phyloP scores from a whole-genome alignment of 176 grass and related monocot species.

The Saccharum spontaneum region DNA sequence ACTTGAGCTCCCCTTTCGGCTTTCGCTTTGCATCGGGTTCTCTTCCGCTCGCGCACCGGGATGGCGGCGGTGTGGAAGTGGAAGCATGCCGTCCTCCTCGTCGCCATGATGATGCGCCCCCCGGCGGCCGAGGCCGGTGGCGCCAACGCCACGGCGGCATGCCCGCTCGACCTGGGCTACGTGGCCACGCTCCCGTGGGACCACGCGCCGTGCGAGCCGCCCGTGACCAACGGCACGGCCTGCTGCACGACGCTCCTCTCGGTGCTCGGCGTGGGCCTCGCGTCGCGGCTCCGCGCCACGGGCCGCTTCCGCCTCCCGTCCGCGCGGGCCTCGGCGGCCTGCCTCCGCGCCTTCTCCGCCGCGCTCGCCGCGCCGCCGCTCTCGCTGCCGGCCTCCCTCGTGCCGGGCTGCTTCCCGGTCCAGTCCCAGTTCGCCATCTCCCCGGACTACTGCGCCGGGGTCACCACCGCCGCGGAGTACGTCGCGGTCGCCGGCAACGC shows the following conservation, averaged over 20 bases:
- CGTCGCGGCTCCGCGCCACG: slow-evolving; percentile 55
- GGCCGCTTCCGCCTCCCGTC: slow-evolving; percentile 71
- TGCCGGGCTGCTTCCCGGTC: slow-evolving; percentile 55
- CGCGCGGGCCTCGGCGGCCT: slow-evolving; percentile 46
- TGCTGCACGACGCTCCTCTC: slow-evolving; percentile 70
- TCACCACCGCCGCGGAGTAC: slow-evolving; percentile 40
- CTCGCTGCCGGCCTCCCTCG: slow-evolving; percentile 52
- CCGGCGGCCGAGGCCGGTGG: not conserved
- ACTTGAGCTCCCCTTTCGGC: not conserved
- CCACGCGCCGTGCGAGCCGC: slow-evolving; percentile 40
- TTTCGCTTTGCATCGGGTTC: slow-evolving; percentile 26
- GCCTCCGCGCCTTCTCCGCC: slow-evolving; percentile 49
- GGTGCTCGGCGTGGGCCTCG: slow-evolving; percentile 58
- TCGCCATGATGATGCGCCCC: not conserved
- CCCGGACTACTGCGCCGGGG: slow-evolving; percentile 64
- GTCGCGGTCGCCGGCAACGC: not conserved
- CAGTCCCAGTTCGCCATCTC: slow-evolving; percentile 48
- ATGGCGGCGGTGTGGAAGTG: slow-evolving; percentile 18
- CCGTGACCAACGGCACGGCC: slow-evolving; percentile 47
- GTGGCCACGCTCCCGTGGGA: slow-evolving; percentile 81
- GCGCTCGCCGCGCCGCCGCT: slow-evolving; percentile 50
- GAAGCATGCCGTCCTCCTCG: not conserved
- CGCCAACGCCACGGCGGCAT: slow-evolving; percentile 30
- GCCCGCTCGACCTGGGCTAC: slow-evolving; percentile 78
- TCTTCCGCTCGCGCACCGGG: not conserved